Evolutionary conservation across 2,329 filamentous ascomycete species (phyloP).

Genomic region (Colletotrichum orchidophilum): DNA sequence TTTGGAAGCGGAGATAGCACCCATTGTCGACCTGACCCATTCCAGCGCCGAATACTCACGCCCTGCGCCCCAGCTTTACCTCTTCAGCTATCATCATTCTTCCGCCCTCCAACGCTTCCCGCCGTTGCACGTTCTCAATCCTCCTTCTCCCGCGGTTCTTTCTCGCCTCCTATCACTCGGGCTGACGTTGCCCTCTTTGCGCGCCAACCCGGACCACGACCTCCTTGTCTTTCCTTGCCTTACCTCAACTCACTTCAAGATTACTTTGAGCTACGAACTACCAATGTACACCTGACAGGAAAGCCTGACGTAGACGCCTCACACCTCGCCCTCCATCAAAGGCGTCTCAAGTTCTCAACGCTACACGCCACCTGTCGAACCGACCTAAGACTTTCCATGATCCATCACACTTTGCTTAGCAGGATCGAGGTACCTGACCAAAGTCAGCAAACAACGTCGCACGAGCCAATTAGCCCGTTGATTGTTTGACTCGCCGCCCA

Average conservation of each 20-base stretch:
- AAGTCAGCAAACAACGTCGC: conserved; percentile 16
- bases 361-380: neutral
- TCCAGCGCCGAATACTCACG: conserved; percentile 21
- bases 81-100: conserved; percentile 9
- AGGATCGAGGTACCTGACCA: conserved; percentile 24
- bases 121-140: neutral
- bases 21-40: conserved; percentile 18
- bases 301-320: conserved; percentile 25
- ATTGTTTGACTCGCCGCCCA: conserved; percentile 25
- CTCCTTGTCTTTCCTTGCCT: conserved; percentile 7
- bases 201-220: conserved; percentile 4
- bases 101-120: conserved; percentile 12
- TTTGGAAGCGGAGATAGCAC: conserved; percentile 27
- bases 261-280: neutral
- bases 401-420: conserved; percentile 4
- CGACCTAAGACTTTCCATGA: neutral
- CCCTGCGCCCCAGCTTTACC: conserved; percentile 28
- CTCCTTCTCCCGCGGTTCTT: neutral
- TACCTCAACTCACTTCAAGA: neutral
- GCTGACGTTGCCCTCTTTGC: conserved; percentile 12
- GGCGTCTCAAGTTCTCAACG: conserved; percentile 7
- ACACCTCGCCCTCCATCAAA: conserved; percentile 6
- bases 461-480: conserved; percentile 20
- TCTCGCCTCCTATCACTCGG: conserved; percentile 1
- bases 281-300: conserved; percentile 15